A percentile compares a stretch with the other conserved stretches of the same genome.
Evolutionary conservation across 129 eudicot genomes (phyloP).

Genomic region (Flaveria sonorensis): DNA sequence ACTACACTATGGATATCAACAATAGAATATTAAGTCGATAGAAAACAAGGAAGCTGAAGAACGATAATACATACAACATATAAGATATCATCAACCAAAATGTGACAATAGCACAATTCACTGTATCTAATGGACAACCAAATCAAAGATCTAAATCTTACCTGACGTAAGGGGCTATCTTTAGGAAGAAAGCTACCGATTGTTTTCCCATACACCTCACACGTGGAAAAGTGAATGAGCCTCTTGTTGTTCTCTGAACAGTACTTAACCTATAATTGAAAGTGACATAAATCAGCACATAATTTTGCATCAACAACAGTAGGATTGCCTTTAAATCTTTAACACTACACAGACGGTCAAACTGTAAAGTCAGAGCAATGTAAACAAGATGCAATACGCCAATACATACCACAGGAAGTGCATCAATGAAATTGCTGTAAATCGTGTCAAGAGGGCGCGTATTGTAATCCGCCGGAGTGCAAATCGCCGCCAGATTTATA

Average conservation of each 20-base stretch:
- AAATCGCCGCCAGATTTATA: constrained; percentile 92
- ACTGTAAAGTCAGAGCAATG: no score
- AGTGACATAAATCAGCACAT: neutral
- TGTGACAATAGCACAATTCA: neutral
- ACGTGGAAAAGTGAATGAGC: constrained; percentile 96
- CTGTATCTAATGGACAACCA: constrained; percentile 9
- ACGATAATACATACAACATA: neutral
- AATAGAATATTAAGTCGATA: neutral
- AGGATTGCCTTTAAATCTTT: neutral
- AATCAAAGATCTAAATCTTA: constrained; percentile 26
- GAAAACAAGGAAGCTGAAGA: constrained; percentile 17
- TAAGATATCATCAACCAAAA: neutral
- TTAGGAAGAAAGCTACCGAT: constrained; percentile 85
- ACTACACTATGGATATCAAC: neutral
- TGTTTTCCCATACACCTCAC: constrained; percentile 96
- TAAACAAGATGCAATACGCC: no score
- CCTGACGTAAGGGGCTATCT: constrained; percentile 90
- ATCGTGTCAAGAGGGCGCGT: constrained; percentile 96
- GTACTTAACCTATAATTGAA: constrained; percentile 69
- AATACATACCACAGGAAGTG: constrained; percentile 87
- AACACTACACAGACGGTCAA: no score
- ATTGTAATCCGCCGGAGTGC: constrained; percentile 98
- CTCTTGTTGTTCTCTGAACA: constrained; percentile 91
- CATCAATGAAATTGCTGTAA: constrained; percentile 96
- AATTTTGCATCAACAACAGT: neutral